A percentile compares a stretch with the other conserved stretches of the same genome.
These are phyloP conservation scores for Spinacia oleracea DNA, from an alignment of 179 eudicot genomes.

Conservation along the genomic window DNA sequence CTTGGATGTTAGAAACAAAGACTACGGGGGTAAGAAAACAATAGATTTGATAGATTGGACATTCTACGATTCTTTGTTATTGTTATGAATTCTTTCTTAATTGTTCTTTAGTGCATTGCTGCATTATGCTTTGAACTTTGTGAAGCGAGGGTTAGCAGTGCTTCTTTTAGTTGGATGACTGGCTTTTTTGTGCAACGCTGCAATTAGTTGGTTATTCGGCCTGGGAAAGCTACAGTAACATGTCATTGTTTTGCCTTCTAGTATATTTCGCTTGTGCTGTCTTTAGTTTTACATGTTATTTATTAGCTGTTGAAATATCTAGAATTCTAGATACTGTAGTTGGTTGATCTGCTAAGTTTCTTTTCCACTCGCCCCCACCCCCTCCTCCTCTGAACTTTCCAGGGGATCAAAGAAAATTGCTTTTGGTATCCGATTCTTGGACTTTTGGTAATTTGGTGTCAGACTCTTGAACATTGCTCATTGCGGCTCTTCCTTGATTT, in stretches of 20 bases:
- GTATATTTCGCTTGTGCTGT: background rate
- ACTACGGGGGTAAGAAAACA: constrained; percentile 75
- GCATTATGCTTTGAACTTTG: background rate
- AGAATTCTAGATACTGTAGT: background rate
- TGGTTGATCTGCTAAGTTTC: background rate
- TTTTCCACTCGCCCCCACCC: background rate
- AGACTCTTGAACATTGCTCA: background rate
- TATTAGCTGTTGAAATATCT: background rate
- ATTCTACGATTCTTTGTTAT: background rate
- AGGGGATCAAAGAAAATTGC: background rate
- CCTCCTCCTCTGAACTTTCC: background rate
- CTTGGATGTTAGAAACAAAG: constrained; percentile 84
- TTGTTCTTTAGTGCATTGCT: background rate
- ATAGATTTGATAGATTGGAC: background rate
- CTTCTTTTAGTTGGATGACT: background rate
- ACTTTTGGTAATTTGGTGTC: background rate
- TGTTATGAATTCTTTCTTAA: background rate
- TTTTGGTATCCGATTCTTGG: background rate
- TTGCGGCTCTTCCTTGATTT: background rate
- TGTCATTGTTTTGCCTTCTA: background rate
- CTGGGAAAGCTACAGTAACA: background rate
- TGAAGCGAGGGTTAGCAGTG: background rate
- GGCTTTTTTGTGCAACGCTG: background rate
- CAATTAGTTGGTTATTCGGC: background rate
- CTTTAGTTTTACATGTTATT: background rate